These are phyloP conservation scores for Lyophyllum decastes DNA, from an alignment of 768 basidiomycete species.

Conservation along the genomic window DNA sequence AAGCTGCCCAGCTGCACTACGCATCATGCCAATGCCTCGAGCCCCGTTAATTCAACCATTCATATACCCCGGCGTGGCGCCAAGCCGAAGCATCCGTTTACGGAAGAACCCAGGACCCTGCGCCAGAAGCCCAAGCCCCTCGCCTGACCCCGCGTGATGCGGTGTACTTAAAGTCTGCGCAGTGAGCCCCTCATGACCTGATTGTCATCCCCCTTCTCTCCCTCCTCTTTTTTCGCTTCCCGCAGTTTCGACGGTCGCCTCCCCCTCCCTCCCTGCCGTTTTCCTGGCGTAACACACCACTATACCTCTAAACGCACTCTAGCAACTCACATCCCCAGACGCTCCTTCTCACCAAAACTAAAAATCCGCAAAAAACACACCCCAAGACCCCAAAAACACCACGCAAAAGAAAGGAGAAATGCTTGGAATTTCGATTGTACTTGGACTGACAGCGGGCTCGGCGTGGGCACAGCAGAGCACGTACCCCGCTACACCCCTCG, in stretches of 20 bases:
- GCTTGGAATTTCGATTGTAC: background rate
- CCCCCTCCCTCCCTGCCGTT: background rate
- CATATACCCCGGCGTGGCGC: no score
- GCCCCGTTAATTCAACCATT: no score
- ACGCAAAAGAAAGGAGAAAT: background rate
- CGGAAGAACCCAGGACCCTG: background rate
- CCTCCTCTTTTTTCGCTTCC: background rate
- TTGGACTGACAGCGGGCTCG: background rate
- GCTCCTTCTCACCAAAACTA: background rate
- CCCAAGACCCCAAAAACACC: background rate
- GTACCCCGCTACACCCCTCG: slow-evolving; percentile 41
- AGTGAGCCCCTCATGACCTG: no score
- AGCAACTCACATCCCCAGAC: no score
- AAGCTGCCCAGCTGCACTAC: background rate
- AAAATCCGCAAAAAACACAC: no score
- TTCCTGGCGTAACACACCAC: background rate
- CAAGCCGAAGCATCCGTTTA: background rate
- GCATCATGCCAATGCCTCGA: background rate
- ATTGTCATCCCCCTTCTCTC: background rate
- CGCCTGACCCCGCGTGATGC: background rate
- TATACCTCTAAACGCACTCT: no score
- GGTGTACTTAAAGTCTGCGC: background rate
- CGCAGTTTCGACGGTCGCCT: background rate
- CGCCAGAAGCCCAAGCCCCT: background rate
- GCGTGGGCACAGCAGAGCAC: slow-evolving; percentile 21